Evolutionary conservation across 2,329 filamentous ascomycete genomes (phyloP).

Genomic region (Westerdykella sp.): DNA sequence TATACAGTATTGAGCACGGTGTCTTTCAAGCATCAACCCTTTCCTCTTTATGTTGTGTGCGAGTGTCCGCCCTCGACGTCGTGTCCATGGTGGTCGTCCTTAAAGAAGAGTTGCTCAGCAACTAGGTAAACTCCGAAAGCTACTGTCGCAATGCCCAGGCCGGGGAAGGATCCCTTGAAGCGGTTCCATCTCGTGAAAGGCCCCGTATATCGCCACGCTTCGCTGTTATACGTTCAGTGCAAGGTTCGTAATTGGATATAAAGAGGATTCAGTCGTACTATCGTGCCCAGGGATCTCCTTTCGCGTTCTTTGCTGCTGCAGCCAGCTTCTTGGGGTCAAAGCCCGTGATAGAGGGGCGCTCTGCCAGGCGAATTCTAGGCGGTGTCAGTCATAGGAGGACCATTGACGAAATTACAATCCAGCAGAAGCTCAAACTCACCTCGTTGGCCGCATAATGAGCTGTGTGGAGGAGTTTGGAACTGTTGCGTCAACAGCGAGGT

Average conservation of each 20-base stretch:
- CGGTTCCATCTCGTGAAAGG: conserved; percentile 84
- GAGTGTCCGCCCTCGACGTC: conserved; percentile 23
- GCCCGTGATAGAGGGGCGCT: conserved; percentile 73
- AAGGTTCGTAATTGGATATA: background rate
- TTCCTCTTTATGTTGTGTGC: background rate
- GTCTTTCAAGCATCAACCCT: too few species aligned
- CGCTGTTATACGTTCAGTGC: conserved; percentile 50
- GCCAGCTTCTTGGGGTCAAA: conserved; percentile 82
- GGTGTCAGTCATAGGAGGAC: conserved; percentile 12
- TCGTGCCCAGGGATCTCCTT: conserved; percentile 58
- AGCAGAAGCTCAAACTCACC: background rate
- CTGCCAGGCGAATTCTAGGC: conserved; percentile 43
- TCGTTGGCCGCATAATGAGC: conserved; percentile 2
- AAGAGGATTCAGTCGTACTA: conserved; percentile 42
- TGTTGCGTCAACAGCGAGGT: background rate
- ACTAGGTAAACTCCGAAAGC: conserved; percentile 85
- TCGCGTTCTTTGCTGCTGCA: conserved; percentile 58
- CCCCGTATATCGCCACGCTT: conserved; percentile 90
- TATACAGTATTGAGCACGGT: too few species aligned
- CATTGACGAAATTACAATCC: background rate
- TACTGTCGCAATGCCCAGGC: conserved; percentile 84
- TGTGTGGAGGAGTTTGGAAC: background rate
- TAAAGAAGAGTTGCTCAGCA: conserved; percentile 82
- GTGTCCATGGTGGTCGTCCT: conserved; percentile 48
- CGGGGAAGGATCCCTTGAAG: conserved; percentile 80